Conservation (phyloP, 1,284 basidiomycete species). For the Microbotryum silenes-acaulis region DNA sequence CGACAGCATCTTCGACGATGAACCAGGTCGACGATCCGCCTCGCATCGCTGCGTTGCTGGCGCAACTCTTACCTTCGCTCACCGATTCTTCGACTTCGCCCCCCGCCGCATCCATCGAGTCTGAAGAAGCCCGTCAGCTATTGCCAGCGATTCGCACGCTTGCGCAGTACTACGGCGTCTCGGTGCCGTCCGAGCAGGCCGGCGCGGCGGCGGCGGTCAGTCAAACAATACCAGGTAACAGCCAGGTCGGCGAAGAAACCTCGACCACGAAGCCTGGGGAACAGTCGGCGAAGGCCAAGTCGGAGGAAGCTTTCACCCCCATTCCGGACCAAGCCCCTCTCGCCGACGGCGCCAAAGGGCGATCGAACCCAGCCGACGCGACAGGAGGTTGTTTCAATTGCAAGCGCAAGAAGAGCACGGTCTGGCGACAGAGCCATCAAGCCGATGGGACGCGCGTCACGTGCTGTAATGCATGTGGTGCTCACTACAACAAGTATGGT, state of each 20-base stretch:
- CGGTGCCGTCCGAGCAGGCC: background rate
- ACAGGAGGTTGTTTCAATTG: constrained; percentile 28
- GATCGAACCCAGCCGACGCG: constrained; percentile 26
- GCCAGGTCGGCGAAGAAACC: background rate
- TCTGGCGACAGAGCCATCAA: constrained; percentile 13
- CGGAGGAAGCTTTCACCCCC: background rate
- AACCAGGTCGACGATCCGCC: constrained; percentile 16
- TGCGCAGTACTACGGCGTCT: constrained; percentile 20
- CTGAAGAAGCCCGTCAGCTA: constrained; percentile 9
- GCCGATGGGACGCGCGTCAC: background rate
- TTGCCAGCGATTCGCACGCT: constrained; percentile 21
- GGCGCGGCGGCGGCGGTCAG: background rate
- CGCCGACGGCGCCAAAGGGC: background rate
- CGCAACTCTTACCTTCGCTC: constrained; percentile 19
- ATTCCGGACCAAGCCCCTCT: background rate
- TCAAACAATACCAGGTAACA: background rate
- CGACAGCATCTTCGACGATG: too few species aligned
- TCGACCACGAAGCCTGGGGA: background rate
- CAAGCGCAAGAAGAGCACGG: constrained; percentile 29
- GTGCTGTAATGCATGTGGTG: constrained; percentile 32
- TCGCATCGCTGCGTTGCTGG: constrained; percentile 17
- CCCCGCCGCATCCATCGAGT: background rate
- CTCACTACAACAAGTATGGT: constrained; percentile 30
- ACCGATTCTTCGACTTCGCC: background rate
- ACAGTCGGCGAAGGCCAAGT: background rate